A percentile compares a stretch with the other conserved stretches of the same genome.
Evolutionary conservation across 2,329 filamentous ascomycete species (phyloP).

Genomic region (Paraphaeosphaeria sporulosa): DNA sequence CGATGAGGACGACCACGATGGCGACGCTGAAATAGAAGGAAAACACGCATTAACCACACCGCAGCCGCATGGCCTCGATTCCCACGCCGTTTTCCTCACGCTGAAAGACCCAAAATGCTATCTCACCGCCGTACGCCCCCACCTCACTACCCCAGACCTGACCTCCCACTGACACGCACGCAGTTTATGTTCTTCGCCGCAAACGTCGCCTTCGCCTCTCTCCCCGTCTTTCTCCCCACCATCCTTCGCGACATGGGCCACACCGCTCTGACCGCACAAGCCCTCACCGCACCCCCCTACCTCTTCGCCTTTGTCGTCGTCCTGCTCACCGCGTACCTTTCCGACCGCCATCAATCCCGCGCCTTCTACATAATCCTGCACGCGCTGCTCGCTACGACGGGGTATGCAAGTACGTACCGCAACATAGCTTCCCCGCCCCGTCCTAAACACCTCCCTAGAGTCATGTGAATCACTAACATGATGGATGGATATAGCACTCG

Average conservation of each 20-base stretch:
- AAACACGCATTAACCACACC: conserved; percentile 21
- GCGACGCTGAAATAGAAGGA: conserved; percentile 33
- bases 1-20: conserved; percentile 45
- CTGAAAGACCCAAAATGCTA: conserved; percentile 74
- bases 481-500: conserved; percentile 49
- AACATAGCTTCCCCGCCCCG: conserved; percentile 40
- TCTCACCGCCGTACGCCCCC: conserved; percentile 65
- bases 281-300: conserved; percentile 82
- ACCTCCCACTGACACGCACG: neutral
- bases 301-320: conserved; percentile 76
- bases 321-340: conserved; percentile 74
- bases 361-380: conserved; percentile 73
- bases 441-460: conserved; percentile 38
- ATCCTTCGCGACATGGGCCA: conserved; percentile 81
- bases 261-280: conserved; percentile 72
- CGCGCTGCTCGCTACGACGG: conserved; percentile 69
- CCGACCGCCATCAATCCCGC: conserved; percentile 71
- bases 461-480: neutral
- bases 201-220: conserved; percentile 86
- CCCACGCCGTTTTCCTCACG: conserved; percentile 65
- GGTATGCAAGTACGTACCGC: conserved; percentile 69
- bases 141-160: neutral
- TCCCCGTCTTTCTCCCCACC: conserved; percentile 86
- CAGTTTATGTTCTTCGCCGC: conserved; percentile 81
- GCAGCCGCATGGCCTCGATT: conserved; percentile 54